Evolutionary conservation across 306 rosid species (phyloP).

Genomic region (Inga laurina): DNA sequence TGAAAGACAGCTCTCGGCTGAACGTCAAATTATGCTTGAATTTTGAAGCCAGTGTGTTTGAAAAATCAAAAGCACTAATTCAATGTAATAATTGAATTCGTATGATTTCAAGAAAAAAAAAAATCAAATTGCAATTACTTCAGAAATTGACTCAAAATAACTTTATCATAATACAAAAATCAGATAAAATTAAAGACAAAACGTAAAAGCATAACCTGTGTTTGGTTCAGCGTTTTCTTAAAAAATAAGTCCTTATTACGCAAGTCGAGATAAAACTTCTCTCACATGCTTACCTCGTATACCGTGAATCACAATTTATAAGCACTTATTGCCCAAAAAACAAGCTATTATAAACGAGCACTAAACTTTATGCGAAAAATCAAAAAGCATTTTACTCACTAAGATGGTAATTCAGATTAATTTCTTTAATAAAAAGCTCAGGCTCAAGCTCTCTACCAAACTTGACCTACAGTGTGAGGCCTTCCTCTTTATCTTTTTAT

Average conservation of each 20-base stretch:
- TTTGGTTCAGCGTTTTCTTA: no score
- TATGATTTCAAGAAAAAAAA: not conserved
- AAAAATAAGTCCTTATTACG: no score
- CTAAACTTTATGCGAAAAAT: no score
- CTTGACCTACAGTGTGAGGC: not conserved
- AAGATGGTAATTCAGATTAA: not conserved
- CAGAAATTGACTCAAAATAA: not conserved
- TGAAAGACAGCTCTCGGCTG: not conserved
- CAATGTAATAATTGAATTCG: not conserved
- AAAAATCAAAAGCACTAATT: not conserved
- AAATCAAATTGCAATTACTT: not conserved
- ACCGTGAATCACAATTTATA: no score
- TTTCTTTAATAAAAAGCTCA: no score
- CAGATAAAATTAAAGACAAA: not conserved
- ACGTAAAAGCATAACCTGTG: not conserved
- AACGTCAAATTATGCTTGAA: not conserved
- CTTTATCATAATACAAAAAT: not conserved
- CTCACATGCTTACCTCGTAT: no score
- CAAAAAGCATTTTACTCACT: not conserved
- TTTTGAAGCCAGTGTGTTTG: not conserved
- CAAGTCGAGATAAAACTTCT: no score
- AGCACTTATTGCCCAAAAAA: no score
- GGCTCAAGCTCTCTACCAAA: not conserved
- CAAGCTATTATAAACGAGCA: no score
- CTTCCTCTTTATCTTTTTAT: not conserved